Base-by-base conservation (phyloP, 208 protist genomes). In the Giardia duodenalis region DNA sequence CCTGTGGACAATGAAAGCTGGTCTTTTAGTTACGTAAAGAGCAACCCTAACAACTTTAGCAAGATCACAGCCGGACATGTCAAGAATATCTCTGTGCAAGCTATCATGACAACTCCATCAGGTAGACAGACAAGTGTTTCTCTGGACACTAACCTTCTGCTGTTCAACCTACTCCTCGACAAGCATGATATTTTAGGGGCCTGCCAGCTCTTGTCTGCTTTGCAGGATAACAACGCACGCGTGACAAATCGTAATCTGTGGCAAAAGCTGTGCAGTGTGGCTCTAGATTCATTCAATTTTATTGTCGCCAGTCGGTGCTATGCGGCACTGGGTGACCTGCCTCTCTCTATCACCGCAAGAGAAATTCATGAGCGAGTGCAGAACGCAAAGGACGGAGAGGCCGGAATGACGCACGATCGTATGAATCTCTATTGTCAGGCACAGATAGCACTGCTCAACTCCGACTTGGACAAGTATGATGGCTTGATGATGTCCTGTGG, bases 151-250 rank as follows among this genome's bases (percentile, higher is more conserved):
- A 45, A 91, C 44, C 88, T 91, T 2, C 88, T 91, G 2, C 44
- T 91, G 45, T 91, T 91, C 88, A 91, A 91, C 88, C n/a, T 91
- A 30, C 88, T 91, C 44, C 4, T 91, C 2, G 2, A 91, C n/a
- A 91, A 2, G 1, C 4, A 91, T 47, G 88, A 91, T 4, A 45
- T 91, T 45, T 42, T 2, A 4, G 88, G 88, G 2, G 88, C 88
- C 4, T 91, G 88, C 44, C n/a, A 47, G 2, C 45, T 91, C 2
- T 45, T 91, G 2, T 43, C 88, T 30, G 47, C n/a, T 48, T 67
- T 45, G 2, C n/a, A 91, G 2, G n/a, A 2, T 4, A 91, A n/a
- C 44, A 39, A 10, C 19, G 30, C 10, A 30, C 57, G 57, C 10
- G 19, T 30, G 57, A 39, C 19, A 10, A 91, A 91, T n/a, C 44